Base-by-base conservation (phyloP, 108 stramenopile species). In the Cyclotella atomus region DNA sequence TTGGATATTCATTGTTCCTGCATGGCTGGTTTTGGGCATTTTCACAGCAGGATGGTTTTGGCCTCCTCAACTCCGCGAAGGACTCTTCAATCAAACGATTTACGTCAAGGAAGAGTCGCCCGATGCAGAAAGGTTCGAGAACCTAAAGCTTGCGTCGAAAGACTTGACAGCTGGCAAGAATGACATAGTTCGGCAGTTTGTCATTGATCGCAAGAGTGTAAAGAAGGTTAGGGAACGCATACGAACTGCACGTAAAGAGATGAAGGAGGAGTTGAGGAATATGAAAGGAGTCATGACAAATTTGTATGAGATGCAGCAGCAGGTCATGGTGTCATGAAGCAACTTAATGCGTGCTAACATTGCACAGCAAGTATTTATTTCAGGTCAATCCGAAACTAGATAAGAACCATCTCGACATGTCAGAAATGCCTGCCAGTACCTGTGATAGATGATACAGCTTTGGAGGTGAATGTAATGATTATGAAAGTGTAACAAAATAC, bases 1-100 rank as follows among this genome's bases (percentile, higher is more conserved):
- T 7, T 79, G 83, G n/a, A 56, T 68, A n/a, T 72, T 83, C 45
- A 86, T 86, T n/a, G 66, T 91, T 23, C 93, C 93, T 0, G 53
- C 84, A 8, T 94, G 93, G 93, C 57, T 94, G 2, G 53, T 86
- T 3, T 16, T 81, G 3, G 93, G 93, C 34, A 47, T 90, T 23
- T 64, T 78, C 3, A 85, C 91, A 0, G 88, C 80, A n/a, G 93
- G 93, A 20, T 79, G 80, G 67, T 47, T 94, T 34, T 94, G 93
- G 93, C 93, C 93, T 20, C 91, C 93, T 16, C 93, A 94, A 67
- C 82, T 94, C 10, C 88, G 93, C n/a, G 91, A 94, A 59, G 85
- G 77, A 33, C 74, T 94, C 19, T 90, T 94, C 64, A 86, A 87
- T 29, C 89, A 91, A 68, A 85, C 69, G 46, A 87, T 87, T 20